phyloP scores from a whole-genome alignment of 441 rosid genomes.

The Mallotus repandus region DNA sequence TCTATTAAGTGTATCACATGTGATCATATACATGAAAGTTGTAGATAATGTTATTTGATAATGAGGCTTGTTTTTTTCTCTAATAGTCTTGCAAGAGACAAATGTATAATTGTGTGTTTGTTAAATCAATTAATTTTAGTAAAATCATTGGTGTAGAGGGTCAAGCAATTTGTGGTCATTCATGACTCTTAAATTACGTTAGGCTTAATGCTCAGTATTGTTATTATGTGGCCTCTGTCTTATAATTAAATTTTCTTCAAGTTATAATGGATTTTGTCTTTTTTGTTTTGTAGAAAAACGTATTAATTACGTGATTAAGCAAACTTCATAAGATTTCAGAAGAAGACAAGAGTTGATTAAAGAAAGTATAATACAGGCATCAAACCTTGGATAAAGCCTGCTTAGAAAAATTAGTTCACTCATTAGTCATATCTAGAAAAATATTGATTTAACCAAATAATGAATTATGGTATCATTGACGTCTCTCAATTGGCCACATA shows the following conservation, averaged over 20 bases:
- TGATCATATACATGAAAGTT: too few species aligned
- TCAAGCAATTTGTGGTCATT: background rate
- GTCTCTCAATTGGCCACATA: conserved; percentile 3
- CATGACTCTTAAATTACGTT: conserved; percentile 1
- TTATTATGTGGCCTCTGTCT: background rate
- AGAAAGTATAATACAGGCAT: background rate
- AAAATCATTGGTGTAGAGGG: background rate
- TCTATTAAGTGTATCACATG: too few species aligned
- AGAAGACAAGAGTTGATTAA: background rate
- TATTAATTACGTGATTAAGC: conserved; percentile 1
- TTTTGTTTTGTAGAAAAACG: background rate
- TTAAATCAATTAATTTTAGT: too few species aligned
- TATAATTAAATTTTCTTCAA: too few species aligned
- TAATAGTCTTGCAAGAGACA: too few species aligned
- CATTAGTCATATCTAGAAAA: background rate
- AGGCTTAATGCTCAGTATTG: background rate
- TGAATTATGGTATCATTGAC: background rate
- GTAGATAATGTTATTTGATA: too few species aligned
- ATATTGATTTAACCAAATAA: background rate
- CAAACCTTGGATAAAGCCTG: background rate
- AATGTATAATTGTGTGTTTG: too few species aligned
- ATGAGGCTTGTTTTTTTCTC: too few species aligned
- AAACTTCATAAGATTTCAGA: conserved; percentile 6
- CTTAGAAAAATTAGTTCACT: background rate
- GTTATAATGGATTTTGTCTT: background rate